Evolutionary conservation across 441 rosid genomes (phyloP).

Genomic region (Arabidopsis hybrid): DNA sequence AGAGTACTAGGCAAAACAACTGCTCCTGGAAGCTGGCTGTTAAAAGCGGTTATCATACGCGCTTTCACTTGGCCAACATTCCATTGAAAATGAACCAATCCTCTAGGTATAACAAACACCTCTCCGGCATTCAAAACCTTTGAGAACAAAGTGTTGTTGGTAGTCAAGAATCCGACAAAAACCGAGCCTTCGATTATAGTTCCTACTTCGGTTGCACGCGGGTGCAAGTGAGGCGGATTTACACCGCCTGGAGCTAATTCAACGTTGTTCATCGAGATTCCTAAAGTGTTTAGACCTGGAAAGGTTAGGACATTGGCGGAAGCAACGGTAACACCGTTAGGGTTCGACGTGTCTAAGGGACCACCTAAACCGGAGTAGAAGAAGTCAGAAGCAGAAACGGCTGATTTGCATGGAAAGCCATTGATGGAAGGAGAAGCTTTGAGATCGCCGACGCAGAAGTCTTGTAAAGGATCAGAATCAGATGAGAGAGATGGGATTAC

Average conservation of each 20-base stretch:
- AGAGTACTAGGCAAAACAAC: slow-evolving; percentile 49
- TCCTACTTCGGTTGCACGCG: slow-evolving; percentile 65
- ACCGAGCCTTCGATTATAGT: slow-evolving; percentile 64
- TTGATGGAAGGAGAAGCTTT: slow-evolving; percentile 49
- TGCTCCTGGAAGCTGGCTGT: slow-evolving; percentile 72
- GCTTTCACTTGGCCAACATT: slow-evolving; percentile 76
- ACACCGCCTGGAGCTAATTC: slow-evolving; percentile 68
- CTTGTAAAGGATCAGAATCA: slow-evolving; percentile 73
- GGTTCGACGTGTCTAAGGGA: slow-evolving; percentile 60
- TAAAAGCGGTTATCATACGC: slow-evolving; percentile 66
- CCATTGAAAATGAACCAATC: slow-evolving; percentile 73
- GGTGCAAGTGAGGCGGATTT: slow-evolving; percentile 78
- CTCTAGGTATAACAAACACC: slow-evolving; percentile 74
- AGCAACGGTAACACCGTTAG: slow-evolving; percentile 44
- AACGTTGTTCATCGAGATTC: slow-evolving; percentile 74
- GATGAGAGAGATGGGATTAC: slow-evolving; percentile 48
- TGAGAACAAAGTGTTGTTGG: slow-evolving; percentile 60
- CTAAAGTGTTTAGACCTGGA: slow-evolving; percentile 69
- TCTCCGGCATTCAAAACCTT: slow-evolving; percentile 60
- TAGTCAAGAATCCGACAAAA: slow-evolving; percentile 68
- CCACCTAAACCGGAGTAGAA: slow-evolving; percentile 64
- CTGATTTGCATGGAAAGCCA: slow-evolving; percentile 80
- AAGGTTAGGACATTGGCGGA: slow-evolving; percentile 60
- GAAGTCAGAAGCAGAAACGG: slow-evolving; percentile 64
- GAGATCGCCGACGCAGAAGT: slow-evolving; percentile 68